phyloP scores from a whole-genome alignment of 2,329 filamentous ascomycete species.

The Aphanocladium album region DNA sequence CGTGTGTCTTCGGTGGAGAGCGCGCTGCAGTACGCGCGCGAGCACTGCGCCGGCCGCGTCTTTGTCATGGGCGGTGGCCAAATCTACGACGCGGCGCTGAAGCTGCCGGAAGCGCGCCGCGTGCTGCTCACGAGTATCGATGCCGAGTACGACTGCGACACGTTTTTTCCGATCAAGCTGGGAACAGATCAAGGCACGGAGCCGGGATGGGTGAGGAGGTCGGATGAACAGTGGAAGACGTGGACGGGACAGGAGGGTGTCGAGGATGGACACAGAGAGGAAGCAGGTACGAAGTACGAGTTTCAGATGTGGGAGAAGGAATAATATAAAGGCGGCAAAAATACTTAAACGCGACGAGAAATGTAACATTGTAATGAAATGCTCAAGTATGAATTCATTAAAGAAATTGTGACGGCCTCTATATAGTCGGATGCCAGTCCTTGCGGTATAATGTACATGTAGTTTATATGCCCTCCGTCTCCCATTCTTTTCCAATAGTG shows the following conservation, averaged over 20 bases:
- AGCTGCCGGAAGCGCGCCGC: constrained; percentile 49
- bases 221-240: constrained; percentile 47
- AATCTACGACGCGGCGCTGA: constrained; percentile 71
- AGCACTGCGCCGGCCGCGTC: constrained; percentile 46
- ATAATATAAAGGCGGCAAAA: neutral
- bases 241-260: constrained; percentile 62
- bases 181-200: constrained; percentile 22
- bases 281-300: constrained; percentile 61
- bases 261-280: constrained; percentile 51
- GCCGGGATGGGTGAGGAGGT: constrained; percentile 50
- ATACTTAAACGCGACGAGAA: neutral
- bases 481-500: neutral
- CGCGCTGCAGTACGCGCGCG: constrained; percentile 46
- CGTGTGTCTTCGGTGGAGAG: constrained; percentile 54
- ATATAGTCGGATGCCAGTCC: neutral
- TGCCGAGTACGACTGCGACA: constrained; percentile 70
- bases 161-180: constrained; percentile 62
- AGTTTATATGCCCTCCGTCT: neutral
- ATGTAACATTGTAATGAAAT: neutral
- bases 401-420: neutral
- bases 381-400: constrained; percentile 10
- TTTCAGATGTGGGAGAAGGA: constrained; percentile 69
- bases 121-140: constrained; percentile 67
- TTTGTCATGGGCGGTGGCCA: constrained; percentile 90
- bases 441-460: constrained; percentile 5